A percentile compares a stretch with the other conserved stretches of the same genome.
phyloP scores from a whole-genome alignment of 1,139 yeast genomes.

The Blastobotrys serpentis region DNA sequence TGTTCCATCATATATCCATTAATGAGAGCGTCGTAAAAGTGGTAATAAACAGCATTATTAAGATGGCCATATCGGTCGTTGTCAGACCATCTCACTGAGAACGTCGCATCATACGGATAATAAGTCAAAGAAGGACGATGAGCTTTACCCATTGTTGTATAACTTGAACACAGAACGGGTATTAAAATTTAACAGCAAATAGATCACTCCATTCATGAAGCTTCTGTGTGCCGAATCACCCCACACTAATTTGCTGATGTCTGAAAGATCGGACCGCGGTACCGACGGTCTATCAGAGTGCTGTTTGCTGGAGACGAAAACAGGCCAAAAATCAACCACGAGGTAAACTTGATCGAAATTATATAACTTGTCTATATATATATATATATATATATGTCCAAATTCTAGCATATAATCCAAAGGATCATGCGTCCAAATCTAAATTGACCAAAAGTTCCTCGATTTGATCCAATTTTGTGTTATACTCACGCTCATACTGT shows the following conservation, averaged over 20 bases:
- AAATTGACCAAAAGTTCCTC: slow-evolving; percentile 47
- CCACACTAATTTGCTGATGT: neutral
- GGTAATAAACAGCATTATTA: slow-evolving; percentile 36
- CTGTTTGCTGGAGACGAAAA: too few species aligned
- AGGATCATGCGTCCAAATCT: slow-evolving; percentile 26
- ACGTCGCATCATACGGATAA: slow-evolving; percentile 27
- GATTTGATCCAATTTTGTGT: slow-evolving; percentile 43
- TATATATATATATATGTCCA: too few species aligned
- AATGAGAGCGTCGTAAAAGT: slow-evolving; percentile 34
- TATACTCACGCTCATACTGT: slow-evolving; percentile 32
- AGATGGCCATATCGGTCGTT: slow-evolving; percentile 37
- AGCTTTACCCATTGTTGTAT: slow-evolving; percentile 11
- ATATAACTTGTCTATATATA: too few species aligned
- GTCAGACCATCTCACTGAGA: slow-evolving; percentile 35
- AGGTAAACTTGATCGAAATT: too few species aligned
- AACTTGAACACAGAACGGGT: too few species aligned
- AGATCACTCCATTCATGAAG: too few species aligned
- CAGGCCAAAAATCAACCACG: too few species aligned
- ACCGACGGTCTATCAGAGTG: too few species aligned
- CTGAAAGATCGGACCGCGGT: neutral
- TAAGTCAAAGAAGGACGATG: slow-evolving; percentile 23
- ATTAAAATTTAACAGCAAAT: too few species aligned
- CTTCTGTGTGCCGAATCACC: too few species aligned
- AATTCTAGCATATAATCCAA: too few species aligned
- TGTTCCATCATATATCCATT: slow-evolving; percentile 32